Conservation (phyloP, 2,329 filamentous ascomycete species). For the Diaporthe vaccinii region DNA sequence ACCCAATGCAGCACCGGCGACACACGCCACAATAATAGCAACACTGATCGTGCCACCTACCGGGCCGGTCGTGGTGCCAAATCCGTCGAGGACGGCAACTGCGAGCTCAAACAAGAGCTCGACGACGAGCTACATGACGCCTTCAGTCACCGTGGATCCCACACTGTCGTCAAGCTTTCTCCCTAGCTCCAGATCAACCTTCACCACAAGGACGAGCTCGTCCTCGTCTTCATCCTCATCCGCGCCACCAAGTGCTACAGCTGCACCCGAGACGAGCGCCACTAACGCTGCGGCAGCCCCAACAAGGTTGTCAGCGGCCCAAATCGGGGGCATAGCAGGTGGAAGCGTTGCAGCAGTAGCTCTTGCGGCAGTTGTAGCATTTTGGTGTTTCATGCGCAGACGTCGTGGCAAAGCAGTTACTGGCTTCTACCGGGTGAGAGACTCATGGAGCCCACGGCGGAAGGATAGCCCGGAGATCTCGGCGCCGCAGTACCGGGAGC, state of each 20-base stretch:
- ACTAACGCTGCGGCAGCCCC: background rate
- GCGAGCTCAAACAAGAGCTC: slow-evolving; percentile 38
- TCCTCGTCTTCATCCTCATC: slow-evolving; percentile 35
- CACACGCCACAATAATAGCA: slow-evolving; percentile 70
- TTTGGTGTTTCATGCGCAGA: slow-evolving; percentile 30
- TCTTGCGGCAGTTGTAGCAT: slow-evolving; percentile 59
- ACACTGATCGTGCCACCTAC: slow-evolving; percentile 62
- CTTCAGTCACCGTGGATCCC: slow-evolving; percentile 35
- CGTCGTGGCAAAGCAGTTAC: slow-evolving; percentile 6
- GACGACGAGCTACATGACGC: slow-evolving; percentile 37
- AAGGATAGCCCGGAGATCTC: slow-evolving; percentile 57
- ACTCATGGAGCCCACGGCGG: slow-evolving; percentile 52
- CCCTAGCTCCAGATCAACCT: slow-evolving; percentile 57
- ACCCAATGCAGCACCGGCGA: slow-evolving; percentile 65
- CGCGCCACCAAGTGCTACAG: background rate
- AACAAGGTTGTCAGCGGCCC: slow-evolving; percentile 52
- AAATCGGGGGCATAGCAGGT: slow-evolving; percentile 71
- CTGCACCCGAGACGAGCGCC: slow-evolving; percentile 24
- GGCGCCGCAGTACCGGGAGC: slow-evolving; percentile 53
- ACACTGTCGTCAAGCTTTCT: slow-evolving; percentile 18
- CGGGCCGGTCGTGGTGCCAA: slow-evolving; percentile 50
- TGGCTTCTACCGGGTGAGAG: slow-evolving; percentile 53
- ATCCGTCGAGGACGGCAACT: slow-evolving; percentile 41
- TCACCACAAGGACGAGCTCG: slow-evolving; percentile 79
- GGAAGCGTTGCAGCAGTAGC: slow-evolving; percentile 65